Evolutionary conservation across 1,139 yeast genomes (phyloP), one percentile per base, ranked within the genome.

Genomic region (Lodderomyces margitis): DNA sequence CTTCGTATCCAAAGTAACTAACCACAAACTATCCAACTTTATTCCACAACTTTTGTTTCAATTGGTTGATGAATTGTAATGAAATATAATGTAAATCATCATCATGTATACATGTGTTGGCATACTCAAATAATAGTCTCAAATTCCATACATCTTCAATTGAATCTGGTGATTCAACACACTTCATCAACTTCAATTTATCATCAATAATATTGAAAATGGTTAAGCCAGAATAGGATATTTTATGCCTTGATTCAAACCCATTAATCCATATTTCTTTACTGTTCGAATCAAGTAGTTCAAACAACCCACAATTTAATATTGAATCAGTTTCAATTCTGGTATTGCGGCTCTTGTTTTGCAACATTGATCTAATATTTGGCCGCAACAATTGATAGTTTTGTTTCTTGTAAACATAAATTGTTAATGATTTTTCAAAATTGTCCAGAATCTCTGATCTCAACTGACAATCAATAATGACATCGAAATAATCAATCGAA

Each of bases 101-200:
- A 21, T 41, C 30, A 21, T 56, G 53, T n/a, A 60, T 49, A 34
- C 65, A 43, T 35, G 61, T 59, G 43, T 81, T 87, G 20, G 80
- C 74, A 58, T 75, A 83, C 9, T 83, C 78, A 58, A 86, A 82
- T 14, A 87, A 61, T 33, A 87, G 58, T 46, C 75, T 73, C 46
- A 86, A 61, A 50, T 82, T 83, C 85, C 88, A 81, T 39, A 85
- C 58, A 43, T 83, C 86, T 42, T 83, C 85, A 2, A 70, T 56
- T 1, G 59, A 56, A 16, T 52, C 45, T 0, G 88, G 86, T 1
- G 51, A 48, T 12, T 51, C 48, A 1, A 81, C 81, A 53, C 76
- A 62, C 3, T 59, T 55, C 25, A 63, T 63, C 33, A 83, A 58
- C 46, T 82, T 82, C 25, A 78, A 57, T 52, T 80, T 80, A 48